Base-by-base conservation (phyloP, 352 stramenopile species). In the Phytopythium mirpurense region DNA sequence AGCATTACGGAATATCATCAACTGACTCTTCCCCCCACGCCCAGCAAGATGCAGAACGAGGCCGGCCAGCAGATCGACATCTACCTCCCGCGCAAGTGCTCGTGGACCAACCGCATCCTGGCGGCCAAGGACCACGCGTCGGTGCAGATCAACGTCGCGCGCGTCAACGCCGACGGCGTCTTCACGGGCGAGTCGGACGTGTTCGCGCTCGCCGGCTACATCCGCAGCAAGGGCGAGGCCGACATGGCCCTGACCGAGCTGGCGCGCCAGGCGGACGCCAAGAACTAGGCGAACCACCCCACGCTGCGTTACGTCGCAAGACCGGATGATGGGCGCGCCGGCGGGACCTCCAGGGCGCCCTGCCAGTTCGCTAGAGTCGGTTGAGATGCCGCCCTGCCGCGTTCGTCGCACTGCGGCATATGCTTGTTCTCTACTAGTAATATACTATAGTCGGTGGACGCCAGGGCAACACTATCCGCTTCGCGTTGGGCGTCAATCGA, bases 21-120 rank as follows among this genome's bases (percentile, higher is more conserved):
- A 81, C 70, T 75, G 41, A 47, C 41, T 47, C 41, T 47, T 34
- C 61, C 56, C 74, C 57, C 63, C 37, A 35, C 67, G 40, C 26
- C 41, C 50, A 66, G 68, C 68, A 97, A 72, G 64, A 99, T 99
- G 96, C 95, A 99, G 83, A 98, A 98, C 95, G 95, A 98, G 73
- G 70, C 72, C 67, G 96, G 96, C 80, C 80, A 98, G 67, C 98
- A 96, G 74, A 97, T 99, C 54, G 96, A 99, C 67, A 96, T 99
- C 66, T 99, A 99, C 82, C 97, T 99, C 78, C 96, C 96, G 60
- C 88, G 96, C 78, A 99, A 99, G 77, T 99, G 96, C 91, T 98
- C 96, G 66, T 99, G 93, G 92, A 99, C 96, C 63, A 98, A 98
- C 87, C 90, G 96, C 78, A 95, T 99, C 65, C 90, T 99, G 45